Conservation (phyloP, 495 filamentous ascomycete species). For the Tuber brumale region DNA sequence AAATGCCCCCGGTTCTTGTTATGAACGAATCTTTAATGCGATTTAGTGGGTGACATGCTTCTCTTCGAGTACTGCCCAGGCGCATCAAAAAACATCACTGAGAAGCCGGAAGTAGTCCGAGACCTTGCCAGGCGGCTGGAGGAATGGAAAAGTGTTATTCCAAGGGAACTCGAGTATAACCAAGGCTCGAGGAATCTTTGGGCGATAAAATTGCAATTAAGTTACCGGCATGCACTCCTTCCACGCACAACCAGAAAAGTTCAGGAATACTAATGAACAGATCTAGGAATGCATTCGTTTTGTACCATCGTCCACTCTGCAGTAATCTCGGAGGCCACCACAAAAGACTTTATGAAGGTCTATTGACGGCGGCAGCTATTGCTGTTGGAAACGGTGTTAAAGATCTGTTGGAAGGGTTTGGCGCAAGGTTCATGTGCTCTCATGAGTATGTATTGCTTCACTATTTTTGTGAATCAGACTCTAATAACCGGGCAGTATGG, state of each 20-base stretch:
- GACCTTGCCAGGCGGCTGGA: neutral
- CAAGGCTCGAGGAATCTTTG: neutral
- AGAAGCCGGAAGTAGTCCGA: slow-evolving; percentile 15
- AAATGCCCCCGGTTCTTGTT: neutral
- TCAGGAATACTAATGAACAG: neutral
- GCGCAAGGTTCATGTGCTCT: slow-evolving; percentile 18
- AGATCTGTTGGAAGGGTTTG: slow-evolving; percentile 14
- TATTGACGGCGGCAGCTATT: slow-evolving; percentile 13
- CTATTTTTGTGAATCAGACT: neutral
- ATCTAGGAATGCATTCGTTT: neutral
- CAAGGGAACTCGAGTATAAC: neutral
- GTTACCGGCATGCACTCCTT: neutral
- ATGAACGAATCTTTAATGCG: slow-evolving; percentile 4
- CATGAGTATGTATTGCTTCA: slow-evolving; percentile 8
- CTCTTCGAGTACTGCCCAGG: slow-evolving; percentile 18
- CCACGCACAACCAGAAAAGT: neutral
- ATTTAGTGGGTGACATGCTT: slow-evolving; percentile 8
- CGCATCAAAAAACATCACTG: neutral
- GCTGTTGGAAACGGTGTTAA: slow-evolving; percentile 7
- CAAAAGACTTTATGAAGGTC: neutral
- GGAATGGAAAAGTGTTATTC: neutral
- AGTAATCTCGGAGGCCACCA: neutral
- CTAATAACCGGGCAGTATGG: slow-evolving; percentile 7
- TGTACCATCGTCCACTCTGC: neutral
- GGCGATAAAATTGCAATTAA: slow-evolving; percentile 1